These are phyloP conservation scores for Inga oerstediana DNA, from an alignment of 306 rosid genomes.

Conservation along the genomic window DNA sequence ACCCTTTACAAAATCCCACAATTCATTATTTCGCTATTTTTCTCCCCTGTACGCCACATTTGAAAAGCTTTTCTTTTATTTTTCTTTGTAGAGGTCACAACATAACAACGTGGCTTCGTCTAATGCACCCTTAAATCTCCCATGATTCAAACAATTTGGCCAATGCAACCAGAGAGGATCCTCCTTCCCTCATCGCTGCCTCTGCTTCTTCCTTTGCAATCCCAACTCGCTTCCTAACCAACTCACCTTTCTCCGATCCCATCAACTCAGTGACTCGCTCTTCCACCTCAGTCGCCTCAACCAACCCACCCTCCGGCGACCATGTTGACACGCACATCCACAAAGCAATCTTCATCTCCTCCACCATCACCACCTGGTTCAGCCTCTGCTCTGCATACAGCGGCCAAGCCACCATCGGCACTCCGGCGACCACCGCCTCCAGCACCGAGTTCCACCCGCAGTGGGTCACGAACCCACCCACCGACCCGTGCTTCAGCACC, in stretches of 20 bases:
- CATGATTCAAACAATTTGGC: neutral
- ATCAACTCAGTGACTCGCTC: slow-evolving; percentile 29
- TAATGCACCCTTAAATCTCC: neutral
- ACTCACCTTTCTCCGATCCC: neutral
- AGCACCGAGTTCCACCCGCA: slow-evolving; percentile 31
- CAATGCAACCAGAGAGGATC: neutral
- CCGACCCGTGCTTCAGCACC: slow-evolving; percentile 41
- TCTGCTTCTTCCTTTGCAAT: neutral
- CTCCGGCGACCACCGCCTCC: slow-evolving; percentile 34
- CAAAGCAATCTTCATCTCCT: slow-evolving; percentile 16
- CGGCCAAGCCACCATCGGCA: slow-evolving; percentile 50
- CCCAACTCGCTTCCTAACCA: neutral
- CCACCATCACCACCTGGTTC: slow-evolving; percentile 45
- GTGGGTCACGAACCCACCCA: slow-evolving; percentile 43
- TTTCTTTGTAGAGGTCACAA: no score
- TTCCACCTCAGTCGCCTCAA: slow-evolving; percentile 40
- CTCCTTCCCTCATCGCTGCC: neutral
- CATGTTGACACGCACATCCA: neutral
- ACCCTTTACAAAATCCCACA: no score
- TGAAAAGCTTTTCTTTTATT: no score
- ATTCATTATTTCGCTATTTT: no score
- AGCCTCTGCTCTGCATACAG: slow-evolving; percentile 41
- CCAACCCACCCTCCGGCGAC: slow-evolving; percentile 39
- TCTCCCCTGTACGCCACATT: no score
- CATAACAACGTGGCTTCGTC: no score